Evolutionary conservation across 2,329 filamentous ascomycete species (phyloP).

Genomic region (Corniculantispora saksenae): DNA sequence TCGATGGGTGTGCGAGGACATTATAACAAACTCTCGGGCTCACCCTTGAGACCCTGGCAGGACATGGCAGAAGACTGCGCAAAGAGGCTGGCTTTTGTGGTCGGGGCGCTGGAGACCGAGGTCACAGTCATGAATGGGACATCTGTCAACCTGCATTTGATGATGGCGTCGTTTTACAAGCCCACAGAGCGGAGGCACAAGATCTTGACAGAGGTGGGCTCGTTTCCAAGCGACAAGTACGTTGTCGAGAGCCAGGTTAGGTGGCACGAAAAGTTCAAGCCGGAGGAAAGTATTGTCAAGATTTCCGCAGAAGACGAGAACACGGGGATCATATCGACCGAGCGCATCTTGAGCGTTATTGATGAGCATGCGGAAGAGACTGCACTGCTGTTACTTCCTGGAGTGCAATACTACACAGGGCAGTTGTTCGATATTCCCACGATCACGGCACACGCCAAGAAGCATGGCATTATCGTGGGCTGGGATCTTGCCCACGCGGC

Average conservation of each 20-base stretch:
- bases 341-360: slow-evolving; percentile 70
- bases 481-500: slow-evolving; percentile 89
- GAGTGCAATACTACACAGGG: slow-evolving; percentile 89
- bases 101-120: slow-evolving; percentile 72
- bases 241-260: slow-evolving; percentile 78
- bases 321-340: slow-evolving; percentile 55
- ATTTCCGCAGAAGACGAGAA: slow-evolving; percentile 63
- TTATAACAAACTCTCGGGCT: slow-evolving; percentile 68
- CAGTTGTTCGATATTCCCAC: slow-evolving; percentile 79
- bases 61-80: slow-evolving; percentile 76
- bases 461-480: slow-evolving; percentile 70
- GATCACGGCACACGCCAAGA: slow-evolving; percentile 77
- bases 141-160: slow-evolving; percentile 76
- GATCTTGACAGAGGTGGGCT: slow-evolving; percentile 83
- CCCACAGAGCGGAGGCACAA: slow-evolving; percentile 68
- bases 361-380: slow-evolving; percentile 71
- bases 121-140: slow-evolving; percentile 87
- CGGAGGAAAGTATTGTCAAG: slow-evolving; percentile 69
- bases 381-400: slow-evolving; percentile 77
- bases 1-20: slow-evolving; percentile 85
- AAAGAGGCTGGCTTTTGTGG: slow-evolving; percentile 67
- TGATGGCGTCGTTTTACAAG: slow-evolving; percentile 81
- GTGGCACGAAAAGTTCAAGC: slow-evolving; percentile 64
- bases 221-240: slow-evolving; percentile 87
- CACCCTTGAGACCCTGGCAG: slow-evolving; percentile 71